Evolutionary conservation across 116 monocot genomes (phyloP).

Genomic region (Dioscorea cayenensis): DNA sequence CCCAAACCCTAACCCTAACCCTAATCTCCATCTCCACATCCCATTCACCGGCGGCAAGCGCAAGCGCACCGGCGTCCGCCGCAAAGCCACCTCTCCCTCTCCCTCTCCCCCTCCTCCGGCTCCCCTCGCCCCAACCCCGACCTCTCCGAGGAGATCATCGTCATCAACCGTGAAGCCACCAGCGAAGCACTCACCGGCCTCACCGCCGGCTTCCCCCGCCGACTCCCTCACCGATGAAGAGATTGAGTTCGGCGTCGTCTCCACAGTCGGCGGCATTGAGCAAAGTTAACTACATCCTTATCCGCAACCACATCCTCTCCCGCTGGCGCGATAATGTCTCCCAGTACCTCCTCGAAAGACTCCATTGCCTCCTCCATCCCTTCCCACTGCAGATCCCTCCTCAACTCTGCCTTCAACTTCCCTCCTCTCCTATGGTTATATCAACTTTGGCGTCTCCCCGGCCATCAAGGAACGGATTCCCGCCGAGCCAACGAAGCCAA

Average conservation of each 20-base stretch:
- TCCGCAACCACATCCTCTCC: slow-evolving; percentile 81
- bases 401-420: slow-evolving; percentile 65
- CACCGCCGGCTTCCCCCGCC: slow-evolving; percentile 90
- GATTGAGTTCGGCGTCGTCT: slow-evolving; percentile 78
- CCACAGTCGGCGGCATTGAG: slow-evolving; percentile 83
- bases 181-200: slow-evolving; percentile 89
- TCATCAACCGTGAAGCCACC: slow-evolving; percentile 86
- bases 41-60: slow-evolving; percentile 61
- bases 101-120: slow-evolving; percentile 1
- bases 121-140: slow-evolving; percentile 11
- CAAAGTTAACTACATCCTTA: slow-evolving; percentile 98
- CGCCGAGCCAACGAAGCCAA: slow-evolving; percentile 41
- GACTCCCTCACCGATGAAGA: slow-evolving; percentile 96
- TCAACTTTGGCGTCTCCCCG: slow-evolving; percentile 78
- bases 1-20: slow-evolving; percentile 20
- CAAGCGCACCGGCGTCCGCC: slow-evolving; percentile 85
- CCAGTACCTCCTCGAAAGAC: slow-evolving; percentile 47
- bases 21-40: slow-evolving; percentile 25
- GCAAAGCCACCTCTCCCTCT: slow-evolving; percentile 31
- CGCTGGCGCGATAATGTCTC: slow-evolving; percentile 63
- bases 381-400: slow-evolving; percentile 42
- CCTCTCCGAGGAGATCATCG: slow-evolving; percentile 84
- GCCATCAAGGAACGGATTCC: slow-evolving; percentile 56
- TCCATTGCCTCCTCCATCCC: slow-evolving; percentile 35
- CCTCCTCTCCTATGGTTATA: slow-evolving; percentile 64